Evolutionary conservation across 1,284 basidiomycete genomes (phyloP).

Genomic region (Acaromyces ingoldii): DNA sequence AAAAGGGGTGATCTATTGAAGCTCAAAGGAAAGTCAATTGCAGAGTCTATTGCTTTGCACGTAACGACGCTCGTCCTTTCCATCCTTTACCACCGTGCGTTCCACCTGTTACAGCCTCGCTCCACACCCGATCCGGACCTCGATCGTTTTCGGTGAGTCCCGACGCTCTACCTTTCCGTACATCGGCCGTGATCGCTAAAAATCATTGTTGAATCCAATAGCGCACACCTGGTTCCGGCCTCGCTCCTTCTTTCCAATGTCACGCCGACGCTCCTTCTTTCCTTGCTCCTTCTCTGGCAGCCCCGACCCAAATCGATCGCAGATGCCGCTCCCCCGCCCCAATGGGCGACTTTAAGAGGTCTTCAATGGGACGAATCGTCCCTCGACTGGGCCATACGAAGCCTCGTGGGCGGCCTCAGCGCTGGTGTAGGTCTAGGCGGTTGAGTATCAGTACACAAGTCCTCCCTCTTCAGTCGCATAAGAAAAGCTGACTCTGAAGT

Average conservation of each 20-base stretch:
- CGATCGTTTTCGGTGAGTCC: constrained; percentile 3
- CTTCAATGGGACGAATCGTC: constrained; percentile 1
- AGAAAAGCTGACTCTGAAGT: background rate
- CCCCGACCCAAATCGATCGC: background rate
- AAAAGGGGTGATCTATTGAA: background rate
- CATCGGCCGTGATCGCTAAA: background rate
- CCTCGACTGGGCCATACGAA: constrained; percentile 17
- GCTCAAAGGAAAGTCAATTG: background rate
- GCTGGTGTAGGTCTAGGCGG: constrained; percentile 14
- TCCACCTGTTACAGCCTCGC: background rate
- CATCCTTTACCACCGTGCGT: background rate
- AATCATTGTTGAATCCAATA: background rate
- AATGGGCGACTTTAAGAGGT: background rate
- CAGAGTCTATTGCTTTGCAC: background rate
- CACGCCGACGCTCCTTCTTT: constrained; percentile 10
- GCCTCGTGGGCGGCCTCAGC: constrained; percentile 18
- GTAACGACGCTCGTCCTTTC: background rate
- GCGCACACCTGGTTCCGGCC: background rate
- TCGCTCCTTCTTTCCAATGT: constrained; percentile 14
- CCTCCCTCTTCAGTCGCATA: too few relatives aligned
- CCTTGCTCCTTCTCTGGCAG: constrained; percentile 17
- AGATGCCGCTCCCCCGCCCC: background rate
- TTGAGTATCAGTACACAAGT: background rate
- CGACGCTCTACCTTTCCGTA: background rate
- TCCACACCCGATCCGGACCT: constrained; percentile 7